Evolutionary conservation across 345 rosid genomes (phyloP).

Genomic region (Gossypioides kirkii): DNA sequence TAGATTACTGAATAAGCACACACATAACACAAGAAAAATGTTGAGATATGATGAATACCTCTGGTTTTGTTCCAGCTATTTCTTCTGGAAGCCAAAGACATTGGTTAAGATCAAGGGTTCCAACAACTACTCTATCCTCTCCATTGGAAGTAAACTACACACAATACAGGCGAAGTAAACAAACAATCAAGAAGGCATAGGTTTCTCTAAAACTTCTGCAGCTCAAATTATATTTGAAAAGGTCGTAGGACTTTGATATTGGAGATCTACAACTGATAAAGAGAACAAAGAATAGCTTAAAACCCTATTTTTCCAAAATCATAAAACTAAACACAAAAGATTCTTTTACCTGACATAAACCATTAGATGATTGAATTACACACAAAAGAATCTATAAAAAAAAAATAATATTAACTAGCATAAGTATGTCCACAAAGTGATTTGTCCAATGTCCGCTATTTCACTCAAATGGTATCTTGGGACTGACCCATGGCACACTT

Average conservation of each 20-base stretch:
- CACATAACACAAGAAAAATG: neutral
- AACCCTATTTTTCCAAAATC: neutral
- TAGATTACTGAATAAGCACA: neutral
- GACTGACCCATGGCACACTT: no score
- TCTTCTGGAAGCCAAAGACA: conserved; percentile 83
- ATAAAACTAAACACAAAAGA: neutral
- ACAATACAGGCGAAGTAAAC: conserved; percentile 7
- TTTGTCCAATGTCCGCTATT: neutral
- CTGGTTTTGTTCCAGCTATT: conserved; percentile 74
- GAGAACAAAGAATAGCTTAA: neutral
- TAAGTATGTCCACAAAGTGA: neutral
- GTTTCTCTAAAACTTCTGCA: neutral
- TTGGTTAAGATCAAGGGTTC: conserved; percentile 84
- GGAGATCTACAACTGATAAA: neutral
- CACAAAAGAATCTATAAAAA: neutral
- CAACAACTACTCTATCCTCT: conserved; percentile 82
- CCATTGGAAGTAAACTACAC: conserved; percentile 53
- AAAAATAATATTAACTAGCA: neutral
- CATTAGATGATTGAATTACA: neutral
- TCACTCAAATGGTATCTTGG: neutral
- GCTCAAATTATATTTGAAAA: neutral
- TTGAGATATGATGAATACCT: conserved; percentile 37
- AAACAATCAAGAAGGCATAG: neutral
- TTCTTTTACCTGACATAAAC: neutral
- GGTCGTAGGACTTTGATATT: neutral